A percentile compares a stretch with the other conserved stretches of the same genome.
phyloP scores from a whole-genome alignment of 768 basidiomycete species.

The Auriscalpium vulgare region DNA sequence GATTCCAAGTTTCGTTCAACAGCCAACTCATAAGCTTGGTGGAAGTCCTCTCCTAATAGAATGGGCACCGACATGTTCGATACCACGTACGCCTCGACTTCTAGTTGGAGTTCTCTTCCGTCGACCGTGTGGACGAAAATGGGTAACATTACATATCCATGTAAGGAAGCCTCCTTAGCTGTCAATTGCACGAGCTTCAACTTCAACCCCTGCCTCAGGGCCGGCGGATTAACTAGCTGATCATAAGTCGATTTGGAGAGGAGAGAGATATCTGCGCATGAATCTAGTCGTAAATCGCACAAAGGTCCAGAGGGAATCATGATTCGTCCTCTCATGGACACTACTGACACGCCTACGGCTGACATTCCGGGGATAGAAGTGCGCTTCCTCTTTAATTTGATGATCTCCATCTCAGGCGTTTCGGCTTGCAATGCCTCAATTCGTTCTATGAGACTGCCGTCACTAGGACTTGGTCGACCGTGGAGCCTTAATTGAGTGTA shows the following conservation, averaged over 20 bases:
- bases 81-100: conserved; percentile 14
- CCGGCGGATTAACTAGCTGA: too few relatives aligned
- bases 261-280: too few relatives aligned
- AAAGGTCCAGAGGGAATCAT: too few relatives aligned
- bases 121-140: conserved; percentile 20
- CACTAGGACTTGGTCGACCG: not conserved
- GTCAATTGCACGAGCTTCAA: too few relatives aligned
- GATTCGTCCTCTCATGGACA: too few relatives aligned
- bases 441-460: not conserved
- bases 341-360: too few relatives aligned
- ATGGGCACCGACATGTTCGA: conserved; percentile 17
- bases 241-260: too few relatives aligned
- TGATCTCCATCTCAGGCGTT: conserved; percentile 19
- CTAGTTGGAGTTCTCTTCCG: conserved; percentile 19
- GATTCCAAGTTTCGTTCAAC: conserved; percentile 14
- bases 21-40: conserved; percentile 26
- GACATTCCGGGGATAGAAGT: too few relatives aligned
- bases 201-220: too few relatives aligned
- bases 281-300: too few relatives aligned
- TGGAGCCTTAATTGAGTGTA: not conserved
- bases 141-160: conserved; percentile 20
- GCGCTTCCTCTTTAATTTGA: not conserved
- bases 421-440: conserved; percentile 7
- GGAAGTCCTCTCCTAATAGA: conserved; percentile 18
- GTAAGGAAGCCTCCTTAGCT: conserved; percentile 11